These are phyloP conservation scores for Thalia dealbata DNA, from an alignment of 176 grass and related monocot genomes.

Conservation along the genomic window DNA sequence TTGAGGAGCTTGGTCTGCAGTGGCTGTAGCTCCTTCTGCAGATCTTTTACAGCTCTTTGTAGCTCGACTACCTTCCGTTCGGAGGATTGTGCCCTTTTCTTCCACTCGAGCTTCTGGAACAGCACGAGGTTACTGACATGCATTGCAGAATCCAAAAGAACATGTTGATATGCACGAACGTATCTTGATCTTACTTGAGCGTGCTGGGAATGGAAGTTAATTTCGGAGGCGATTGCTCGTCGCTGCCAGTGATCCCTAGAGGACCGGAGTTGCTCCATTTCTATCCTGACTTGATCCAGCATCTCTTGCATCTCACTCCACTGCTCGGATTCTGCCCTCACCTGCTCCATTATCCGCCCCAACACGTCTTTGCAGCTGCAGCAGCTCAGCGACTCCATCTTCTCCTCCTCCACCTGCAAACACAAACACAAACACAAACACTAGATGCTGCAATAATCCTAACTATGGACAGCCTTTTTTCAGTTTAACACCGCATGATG, in stretches of 20 bases:
- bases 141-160: background rate
- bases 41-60: slow-evolving; percentile 43
- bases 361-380: slow-evolving; percentile 73
- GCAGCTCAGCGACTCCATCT: slow-evolving; percentile 34
- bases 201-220: slow-evolving; percentile 54
- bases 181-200: slow-evolving; percentile 43
- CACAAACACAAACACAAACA: no score
- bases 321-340: slow-evolving; percentile 71
- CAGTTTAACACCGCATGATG: no score
- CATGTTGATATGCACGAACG: background rate
- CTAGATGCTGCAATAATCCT: background rate
- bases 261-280: slow-evolving; percentile 77
- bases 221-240: slow-evolving; percentile 58
- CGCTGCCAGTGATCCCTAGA: slow-evolving; percentile 65
- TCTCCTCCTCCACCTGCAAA: slow-evolving; percentile 33
- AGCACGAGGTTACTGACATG: background rate
- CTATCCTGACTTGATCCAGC: slow-evolving; percentile 77
- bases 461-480: background rate
- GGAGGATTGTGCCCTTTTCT: slow-evolving; percentile 35
- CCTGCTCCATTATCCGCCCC: slow-evolving; percentile 79
- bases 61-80: slow-evolving; percentile 46
- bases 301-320: slow-evolving; percentile 94
- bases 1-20: slow-evolving; percentile 30
- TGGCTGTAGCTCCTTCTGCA: slow-evolving; percentile 49
- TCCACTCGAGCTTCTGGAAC: slow-evolving; percentile 69